Percentiles rank a stretch among this genome's conserved stretches.
Evolutionary conservation across 192 early-diverging fungal species (phyloP).

Genomic region (Podila verticillata): DNA sequence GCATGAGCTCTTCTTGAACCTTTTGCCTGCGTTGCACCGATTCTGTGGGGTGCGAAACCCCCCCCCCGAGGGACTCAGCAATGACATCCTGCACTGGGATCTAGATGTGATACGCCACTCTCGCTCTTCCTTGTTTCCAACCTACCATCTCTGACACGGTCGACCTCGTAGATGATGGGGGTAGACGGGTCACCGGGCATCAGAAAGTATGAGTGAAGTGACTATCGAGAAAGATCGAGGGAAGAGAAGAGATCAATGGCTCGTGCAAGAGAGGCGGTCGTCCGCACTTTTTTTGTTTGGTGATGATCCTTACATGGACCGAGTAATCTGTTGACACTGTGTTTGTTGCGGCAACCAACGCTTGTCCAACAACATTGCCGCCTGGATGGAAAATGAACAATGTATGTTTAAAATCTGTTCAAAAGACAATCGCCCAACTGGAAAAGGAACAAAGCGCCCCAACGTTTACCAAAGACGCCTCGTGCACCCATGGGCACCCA

Average conservation of each 20-base stretch:
- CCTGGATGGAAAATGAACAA: slow-evolving; percentile 4
- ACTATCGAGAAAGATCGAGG: slow-evolving; percentile 51
- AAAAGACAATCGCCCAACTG: not conserved
- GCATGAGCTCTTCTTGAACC: no score
- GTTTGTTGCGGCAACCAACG: slow-evolving; percentile 79
- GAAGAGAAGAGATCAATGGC: not conserved
- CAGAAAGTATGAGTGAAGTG: slow-evolving; percentile 91
- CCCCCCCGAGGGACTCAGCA: no score
- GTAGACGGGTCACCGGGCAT: slow-evolving; percentile 75
- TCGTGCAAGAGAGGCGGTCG: not conserved
- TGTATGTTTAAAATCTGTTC: not conserved
- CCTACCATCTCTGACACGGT: slow-evolving; percentile 74
- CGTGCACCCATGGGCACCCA: slow-evolving; percentile 86
- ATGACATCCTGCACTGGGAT: no score
- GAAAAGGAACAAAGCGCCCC: not conserved
- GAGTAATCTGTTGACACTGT: slow-evolving; percentile 75
- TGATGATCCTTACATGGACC: slow-evolving; percentile 64
- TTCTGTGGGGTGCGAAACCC: no score
- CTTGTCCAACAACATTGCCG: slow-evolving; percentile 76
- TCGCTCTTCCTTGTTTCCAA: not conserved
- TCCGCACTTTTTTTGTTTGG: not conserved
- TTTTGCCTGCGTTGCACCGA: no score
- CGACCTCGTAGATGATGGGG: slow-evolving; percentile 84
- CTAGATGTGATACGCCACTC: no score
- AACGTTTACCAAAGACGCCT: slow-evolving; percentile 85